Base-by-base conservation (phyloP, 495 filamentous ascomycete species). In the Penicillium riverlandense region DNA sequence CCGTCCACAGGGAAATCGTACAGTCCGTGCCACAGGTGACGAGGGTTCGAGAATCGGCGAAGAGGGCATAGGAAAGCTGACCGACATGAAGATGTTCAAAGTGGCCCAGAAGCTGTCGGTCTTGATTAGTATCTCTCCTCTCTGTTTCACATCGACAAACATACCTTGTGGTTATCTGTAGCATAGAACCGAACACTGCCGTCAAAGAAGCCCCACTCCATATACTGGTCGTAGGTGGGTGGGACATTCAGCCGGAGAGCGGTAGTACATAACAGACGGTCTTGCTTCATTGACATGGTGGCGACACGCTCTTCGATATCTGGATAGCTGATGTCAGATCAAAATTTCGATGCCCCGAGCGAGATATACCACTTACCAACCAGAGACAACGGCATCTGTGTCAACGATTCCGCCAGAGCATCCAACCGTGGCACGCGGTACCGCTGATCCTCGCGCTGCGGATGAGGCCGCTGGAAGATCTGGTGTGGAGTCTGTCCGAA, bases 401-500 rank as follows among this genome's bases (percentile, higher is more conserved):
- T 88, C 41, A 98, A 66, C 11, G 77, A 82, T 52, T 86, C 82
- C 1, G 87, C 83, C 5, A 83, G 79, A 16, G 79, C 84, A 65
- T 97, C 92, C 6, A 98, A 67, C 37, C 87, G 72, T 43, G 73
- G 79, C 16, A 74, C 65, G 31, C 77, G 79, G n/a, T 77, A 65
- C 13, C 66, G 59, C 22, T 72, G 63, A 35, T 82, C 75, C 52
- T 97, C 90, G 33, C 84, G 77, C 30, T 75, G 59, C 7, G 83
- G 79, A 64, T 98, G 92, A 11, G 82, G 72, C 47, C 83, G 80
- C 28, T 80, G 81, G 62, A 96, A 98, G 13, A 96, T 83, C 62
- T 98, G 92, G 62, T 91, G 81, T 2, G 94, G 94, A 10, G 94
- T 98, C 60, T 98, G 92, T 1, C 92, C 92, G 64, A 98, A 98